Evolutionary conservation across 2,329 filamentous ascomycete species (phyloP).

Genomic region (Colletotrichum tofieldiae): DNA sequence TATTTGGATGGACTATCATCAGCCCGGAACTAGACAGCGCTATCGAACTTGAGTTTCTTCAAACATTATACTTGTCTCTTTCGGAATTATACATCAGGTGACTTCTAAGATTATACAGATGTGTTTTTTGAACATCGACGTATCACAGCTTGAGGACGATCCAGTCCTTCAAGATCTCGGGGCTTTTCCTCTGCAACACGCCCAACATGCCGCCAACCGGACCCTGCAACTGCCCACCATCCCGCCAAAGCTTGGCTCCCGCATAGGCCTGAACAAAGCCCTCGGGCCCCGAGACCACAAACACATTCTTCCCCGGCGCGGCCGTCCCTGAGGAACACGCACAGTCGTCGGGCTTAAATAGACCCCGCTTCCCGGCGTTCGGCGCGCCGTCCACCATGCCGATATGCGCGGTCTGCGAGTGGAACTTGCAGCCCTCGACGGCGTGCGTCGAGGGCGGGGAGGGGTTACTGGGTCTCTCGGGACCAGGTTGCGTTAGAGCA

Average conservation of each 20-base stretch:
- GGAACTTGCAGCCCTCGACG: conserved; percentile 48
- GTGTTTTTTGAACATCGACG: not conserved
- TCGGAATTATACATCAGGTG: not conserved
- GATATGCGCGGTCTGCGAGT: conserved; percentile 48
- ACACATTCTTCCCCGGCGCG: conserved; percentile 70
- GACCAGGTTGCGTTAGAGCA: conserved; percentile 47
- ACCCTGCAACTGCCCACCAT: conserved; percentile 82
- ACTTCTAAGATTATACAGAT: not conserved
- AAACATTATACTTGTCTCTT: not conserved
- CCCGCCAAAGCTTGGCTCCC: conserved; percentile 83
- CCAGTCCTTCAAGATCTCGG: conserved; percentile 60
- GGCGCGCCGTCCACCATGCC: conserved; percentile 45
- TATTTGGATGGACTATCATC: conserved; percentile 29
- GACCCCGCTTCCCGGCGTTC: conserved; percentile 30
- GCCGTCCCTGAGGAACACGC: conserved; percentile 45
- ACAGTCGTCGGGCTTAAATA: conserved; percentile 42
- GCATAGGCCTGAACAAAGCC: conserved; percentile 89
- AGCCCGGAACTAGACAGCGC: conserved; percentile 43
- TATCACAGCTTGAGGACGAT: conserved; percentile 62
- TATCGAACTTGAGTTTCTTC: conserved; percentile 36
- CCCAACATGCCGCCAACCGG: conserved; percentile 78
- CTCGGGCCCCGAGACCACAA: conserved; percentile 92
- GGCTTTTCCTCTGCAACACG: conserved; percentile 67
- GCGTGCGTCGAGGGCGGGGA: conserved; percentile 55
- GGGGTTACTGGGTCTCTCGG: conserved; percentile 34